phyloP scores from a whole-genome alignment of 441 rosid genomes.

The Gossypium davidsonii region DNA sequence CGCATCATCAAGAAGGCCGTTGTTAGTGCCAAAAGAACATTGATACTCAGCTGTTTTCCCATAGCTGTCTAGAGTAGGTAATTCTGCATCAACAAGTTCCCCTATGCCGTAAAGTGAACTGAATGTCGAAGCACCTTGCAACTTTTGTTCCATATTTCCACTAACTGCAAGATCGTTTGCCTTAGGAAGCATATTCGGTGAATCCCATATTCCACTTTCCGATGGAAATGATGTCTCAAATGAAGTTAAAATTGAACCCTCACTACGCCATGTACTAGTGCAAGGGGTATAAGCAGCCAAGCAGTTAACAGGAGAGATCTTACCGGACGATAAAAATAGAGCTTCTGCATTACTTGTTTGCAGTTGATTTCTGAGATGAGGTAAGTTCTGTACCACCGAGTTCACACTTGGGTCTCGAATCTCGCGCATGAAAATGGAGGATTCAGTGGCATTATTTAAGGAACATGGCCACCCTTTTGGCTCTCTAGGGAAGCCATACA shows the following conservation, averaged over 20 bases:
- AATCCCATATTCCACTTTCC: constrained; percentile 21
- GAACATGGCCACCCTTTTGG: constrained; percentile 35
- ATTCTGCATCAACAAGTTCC: constrained; percentile 17
- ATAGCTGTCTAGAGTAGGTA: constrained; percentile 11
- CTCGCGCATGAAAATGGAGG: constrained; percentile 25
- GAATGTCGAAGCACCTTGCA: constrained; percentile 16
- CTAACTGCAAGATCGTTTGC: constrained; percentile 1
- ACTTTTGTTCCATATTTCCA: constrained; percentile 11
- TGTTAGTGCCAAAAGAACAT: constrained; percentile 12
- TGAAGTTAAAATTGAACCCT: constrained; percentile 45
- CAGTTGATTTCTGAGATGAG: constrained; percentile 18
- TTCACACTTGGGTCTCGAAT: constrained; percentile 25
- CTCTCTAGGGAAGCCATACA: constrained; percentile 35
- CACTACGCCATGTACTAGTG: constrained; percentile 38
- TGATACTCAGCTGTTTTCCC: constrained; percentile 13
- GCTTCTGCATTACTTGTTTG: constrained; percentile 19
- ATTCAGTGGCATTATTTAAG: constrained; percentile 21
- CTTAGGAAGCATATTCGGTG: constrained; percentile 11
- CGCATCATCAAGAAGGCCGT: constrained; percentile 23
- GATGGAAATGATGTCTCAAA: constrained; percentile 26
- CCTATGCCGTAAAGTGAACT: constrained; percentile 18
- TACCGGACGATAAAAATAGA: constrained; percentile 12
- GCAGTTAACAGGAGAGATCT: constrained; percentile 19
- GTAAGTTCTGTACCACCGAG: constrained; percentile 19
- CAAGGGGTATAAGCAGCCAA: constrained; percentile 29